Conservation (phyloP, 345 rosid species). For the Odontarrhena argentea region DNA sequence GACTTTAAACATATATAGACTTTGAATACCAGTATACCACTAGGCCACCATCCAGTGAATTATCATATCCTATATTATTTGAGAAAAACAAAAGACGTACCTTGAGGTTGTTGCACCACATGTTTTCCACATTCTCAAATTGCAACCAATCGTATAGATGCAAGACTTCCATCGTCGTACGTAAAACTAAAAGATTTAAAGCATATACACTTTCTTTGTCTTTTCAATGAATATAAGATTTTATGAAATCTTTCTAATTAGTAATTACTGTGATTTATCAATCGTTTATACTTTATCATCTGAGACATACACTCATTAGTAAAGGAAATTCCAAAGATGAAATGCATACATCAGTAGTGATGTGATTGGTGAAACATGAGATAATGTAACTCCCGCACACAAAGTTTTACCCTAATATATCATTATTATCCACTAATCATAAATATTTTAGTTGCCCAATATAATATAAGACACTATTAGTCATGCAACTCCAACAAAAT, state of each 20-base stretch:
- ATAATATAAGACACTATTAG: not conserved
- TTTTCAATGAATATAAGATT: not conserved
- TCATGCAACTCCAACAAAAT: conserved; percentile 24
- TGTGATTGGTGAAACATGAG: not conserved
- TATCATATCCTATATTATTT: no score
- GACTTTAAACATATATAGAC: no score
- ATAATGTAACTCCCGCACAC: not conserved
- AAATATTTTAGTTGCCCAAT: not conserved
- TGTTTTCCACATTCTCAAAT: conserved; percentile 7
- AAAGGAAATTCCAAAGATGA: not conserved
- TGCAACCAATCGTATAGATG: conserved; percentile 6
- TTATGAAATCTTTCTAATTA: no score
- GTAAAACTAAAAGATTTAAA: conserved; percentile 13
- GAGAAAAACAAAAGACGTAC: no score
- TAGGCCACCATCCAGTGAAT: no score
- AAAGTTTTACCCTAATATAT: not conserved
- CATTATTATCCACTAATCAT: not conserved
- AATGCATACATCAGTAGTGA: not conserved
- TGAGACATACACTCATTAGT: no score
- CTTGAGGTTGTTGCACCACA: not conserved
- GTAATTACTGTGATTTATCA: no score
- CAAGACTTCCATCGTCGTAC: conserved; percentile 1
- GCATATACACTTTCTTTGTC: conserved; percentile 12
- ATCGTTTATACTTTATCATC: no score
- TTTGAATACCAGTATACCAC: no score